Evolutionary conservation across 2,329 filamentous ascomycete species (phyloP), one percentile per base, ranked within the genome.

Genomic region (Chaetomium sp.): DNA sequence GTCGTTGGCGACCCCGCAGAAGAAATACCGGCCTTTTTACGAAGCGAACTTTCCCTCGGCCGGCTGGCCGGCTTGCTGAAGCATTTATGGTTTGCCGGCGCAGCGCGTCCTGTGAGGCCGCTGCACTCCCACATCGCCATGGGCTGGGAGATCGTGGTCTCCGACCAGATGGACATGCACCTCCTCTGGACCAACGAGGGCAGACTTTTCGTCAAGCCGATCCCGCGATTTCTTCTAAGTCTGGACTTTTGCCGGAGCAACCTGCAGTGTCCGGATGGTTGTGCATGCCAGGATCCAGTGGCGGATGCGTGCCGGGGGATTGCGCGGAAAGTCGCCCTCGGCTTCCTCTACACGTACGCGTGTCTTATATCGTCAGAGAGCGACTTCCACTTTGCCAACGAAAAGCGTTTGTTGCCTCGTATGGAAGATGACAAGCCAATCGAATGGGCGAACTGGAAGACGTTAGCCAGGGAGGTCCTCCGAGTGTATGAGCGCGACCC

Each of bases 131-230:
- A 72, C 60, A 19, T 64, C 59, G 25, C 65, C 53, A 35, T 64
- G 62, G 25, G 68, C 61, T 33, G 65, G 42, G 21, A 72, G 53
- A 67, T 74, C 66, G 51, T 68, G 67, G n/a, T 72, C 67, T 47
- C 70, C 65, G 31, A 75, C 67, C 13, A 73, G 62, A 60, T 73
- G 69, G 13, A 72, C 72, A 3, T 65, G 54, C 65, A 67, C 55
- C 65, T 67, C 2, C 55, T 67, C 38, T 67, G 62, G 65, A 27
- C 53, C 31, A 63, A 60, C 45, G 23, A 47, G 7, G 62, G 65
- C 27, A 65, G 21, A 23, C 35, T 67, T 42, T 63, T 62, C 62
- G 49, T 67, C 58, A 67, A 67, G 53, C 62, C 65, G 16, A 8
- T 67, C 35, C 65, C 65, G 16, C 63, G 65, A 47, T 67, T 63